Conservation (phyloP, 805 yeast genomes). For the Tetrapisispora pingtungensis region DNA sequence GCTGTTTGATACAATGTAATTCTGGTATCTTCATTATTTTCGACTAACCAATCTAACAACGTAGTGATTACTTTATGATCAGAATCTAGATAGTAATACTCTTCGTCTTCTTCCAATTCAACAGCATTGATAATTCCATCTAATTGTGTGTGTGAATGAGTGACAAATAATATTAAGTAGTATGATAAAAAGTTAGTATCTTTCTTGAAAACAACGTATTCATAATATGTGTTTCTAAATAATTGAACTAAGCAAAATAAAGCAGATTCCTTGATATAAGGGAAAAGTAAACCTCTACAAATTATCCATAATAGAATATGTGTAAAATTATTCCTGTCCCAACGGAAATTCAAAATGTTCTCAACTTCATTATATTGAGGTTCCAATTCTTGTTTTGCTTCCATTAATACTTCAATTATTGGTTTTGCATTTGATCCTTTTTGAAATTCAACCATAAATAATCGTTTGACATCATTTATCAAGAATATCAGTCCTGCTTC, state of each 20-base stretch:
- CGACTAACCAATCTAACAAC: constrained; percentile 23
- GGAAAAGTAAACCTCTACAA: constrained; percentile 47
- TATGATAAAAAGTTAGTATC: constrained; percentile 13
- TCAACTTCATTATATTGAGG: constrained; percentile 36
- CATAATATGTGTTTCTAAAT: constrained; percentile 34
- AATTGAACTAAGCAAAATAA: constrained; percentile 35
- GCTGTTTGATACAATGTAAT: constrained; percentile 25
- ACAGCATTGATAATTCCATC: constrained; percentile 24
- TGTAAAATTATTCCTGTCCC: constrained; percentile 40
- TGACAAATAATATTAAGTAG: constrained; percentile 27
- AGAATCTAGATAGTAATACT: constrained; percentile 2
- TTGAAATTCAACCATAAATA: constrained; percentile 22
- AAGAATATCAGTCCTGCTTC: constrained; percentile 32
- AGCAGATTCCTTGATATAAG: constrained; percentile 44
- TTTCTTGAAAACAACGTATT: constrained; percentile 14
- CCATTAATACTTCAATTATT: constrained; percentile 25
- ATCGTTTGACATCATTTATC: constrained; percentile 23
- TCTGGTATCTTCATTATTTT: constrained; percentile 20
- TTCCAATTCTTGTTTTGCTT: constrained; percentile 33
- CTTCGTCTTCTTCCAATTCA: constrained; percentile 25
- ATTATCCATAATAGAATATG: constrained; percentile 37
- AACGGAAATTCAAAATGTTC: constrained; percentile 26
- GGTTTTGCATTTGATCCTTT: constrained; percentile 20
- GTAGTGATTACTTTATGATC: constrained; percentile 30
- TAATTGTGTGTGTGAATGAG: constrained; percentile 31